A percentile compares a stretch with the other conserved stretches of the same genome.
phyloP scores from a whole-genome alignment of 345 rosid species.

The Populus davidiana region DNA sequence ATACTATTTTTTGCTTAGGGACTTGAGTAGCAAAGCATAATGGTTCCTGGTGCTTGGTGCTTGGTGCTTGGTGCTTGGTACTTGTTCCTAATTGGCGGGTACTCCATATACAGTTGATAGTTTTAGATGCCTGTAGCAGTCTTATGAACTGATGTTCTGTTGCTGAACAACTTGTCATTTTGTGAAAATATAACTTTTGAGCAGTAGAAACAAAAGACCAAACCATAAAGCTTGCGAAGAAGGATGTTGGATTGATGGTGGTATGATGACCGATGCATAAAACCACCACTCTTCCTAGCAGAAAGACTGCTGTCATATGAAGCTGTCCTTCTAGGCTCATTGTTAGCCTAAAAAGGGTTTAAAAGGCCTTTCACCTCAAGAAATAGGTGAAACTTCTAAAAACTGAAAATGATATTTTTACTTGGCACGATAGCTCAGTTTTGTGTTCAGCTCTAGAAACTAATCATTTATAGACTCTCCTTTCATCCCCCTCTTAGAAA shows the following conservation, averaged over 20 bases:
- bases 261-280: not conserved
- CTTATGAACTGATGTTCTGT: not conserved
- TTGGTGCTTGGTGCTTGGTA: not conserved
- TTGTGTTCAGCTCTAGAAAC: not conserved
- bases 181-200: not conserved
- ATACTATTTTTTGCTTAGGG: not conserved
- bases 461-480: not conserved
- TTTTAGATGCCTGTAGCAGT: constrained; percentile 2
- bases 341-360: not conserved
- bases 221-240: not conserved
- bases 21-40: not conserved
- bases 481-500: not conserved
- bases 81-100: not conserved
- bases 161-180: not conserved
- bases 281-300: not conserved
- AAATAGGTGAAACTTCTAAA: not conserved
- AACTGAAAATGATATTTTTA: not conserved
- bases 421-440: not conserved
- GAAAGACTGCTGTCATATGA: not conserved
- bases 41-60: not conserved
- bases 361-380: not conserved
- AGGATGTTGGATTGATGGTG: not conserved
- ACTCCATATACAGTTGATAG: not conserved
- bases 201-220: not conserved
- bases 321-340: not conserved